These are phyloP conservation scores for Aspergillus diversus DNA, from an alignment of 495 filamentous ascomycete species.

Conservation along the genomic window DNA sequence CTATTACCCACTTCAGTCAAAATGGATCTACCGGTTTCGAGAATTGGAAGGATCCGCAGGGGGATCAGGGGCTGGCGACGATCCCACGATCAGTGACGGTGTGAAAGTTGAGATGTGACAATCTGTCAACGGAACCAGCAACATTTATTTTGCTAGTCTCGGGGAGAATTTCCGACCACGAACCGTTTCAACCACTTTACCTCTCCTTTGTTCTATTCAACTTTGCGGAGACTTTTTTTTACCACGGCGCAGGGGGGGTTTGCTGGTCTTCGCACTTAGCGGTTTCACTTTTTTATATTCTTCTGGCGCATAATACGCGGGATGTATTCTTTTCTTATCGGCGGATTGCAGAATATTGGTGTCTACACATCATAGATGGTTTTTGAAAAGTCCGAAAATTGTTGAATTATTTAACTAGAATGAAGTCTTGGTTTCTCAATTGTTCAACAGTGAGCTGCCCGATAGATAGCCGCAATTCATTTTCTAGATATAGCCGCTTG, in stretches of 20 bases:
- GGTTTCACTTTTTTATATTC: constrained; percentile 33
- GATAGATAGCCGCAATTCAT: too few relatives aligned
- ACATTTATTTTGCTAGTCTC: background rate
- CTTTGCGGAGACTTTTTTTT: constrained; percentile 22
- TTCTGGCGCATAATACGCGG: constrained; percentile 31
- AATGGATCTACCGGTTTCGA: background rate
- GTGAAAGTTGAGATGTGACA: constrained; percentile 8
- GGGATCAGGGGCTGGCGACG: background rate
- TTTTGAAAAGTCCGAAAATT: constrained; percentile 27
- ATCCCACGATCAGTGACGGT: background rate
- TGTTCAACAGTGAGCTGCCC: background rate
- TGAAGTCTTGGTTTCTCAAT: constrained; percentile 12
- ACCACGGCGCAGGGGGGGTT: constrained; percentile 46
- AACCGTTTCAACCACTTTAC: constrained; percentile 14
- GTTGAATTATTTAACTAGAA: constrained; percentile 9
- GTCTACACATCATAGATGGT: constrained; percentile 30
- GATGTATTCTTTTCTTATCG: constrained; percentile 24
- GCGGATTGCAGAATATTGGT: constrained; percentile 20
- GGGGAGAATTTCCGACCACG: background rate
- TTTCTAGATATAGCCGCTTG: too few relatives aligned
- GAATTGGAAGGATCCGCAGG: background rate
- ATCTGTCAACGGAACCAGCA: background rate
- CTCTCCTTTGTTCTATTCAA: constrained; percentile 26
- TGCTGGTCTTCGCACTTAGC: constrained; percentile 37
- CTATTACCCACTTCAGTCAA: background rate